Evolutionary conservation across 2,329 filamentous ascomycete genomes (phyloP), one percentile per base, ranked within the genome.

Genomic region (Bipolaris cookei): DNA sequence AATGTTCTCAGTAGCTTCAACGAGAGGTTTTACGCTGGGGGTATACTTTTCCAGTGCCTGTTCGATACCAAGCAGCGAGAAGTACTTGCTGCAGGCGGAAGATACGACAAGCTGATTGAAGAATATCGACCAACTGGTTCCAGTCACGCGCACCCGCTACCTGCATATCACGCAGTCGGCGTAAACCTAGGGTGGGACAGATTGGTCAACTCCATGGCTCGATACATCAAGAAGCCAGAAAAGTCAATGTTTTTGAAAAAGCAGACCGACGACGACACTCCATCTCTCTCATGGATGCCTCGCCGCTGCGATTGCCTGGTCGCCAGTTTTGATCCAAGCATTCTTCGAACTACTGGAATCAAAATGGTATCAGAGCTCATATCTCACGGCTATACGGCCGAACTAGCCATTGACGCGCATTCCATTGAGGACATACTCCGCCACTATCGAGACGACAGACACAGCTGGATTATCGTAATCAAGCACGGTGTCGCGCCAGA

Each of bases 101-200:
- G 95, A 46, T 99, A 99, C 73, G 96, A 99, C 73, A 87, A 87
- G 45, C 80, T 99, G 18, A 94, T 99, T 63, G 88, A 88, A 72
- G 90, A 96, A 59, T 90, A 96, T 70, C 86, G 88, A 7, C 90
- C 90, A 4, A 89, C 87, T 62, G 84, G 87, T 39, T 82, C 86
- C 38, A 83, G 82, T 21, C 84, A 84, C 43, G 62, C 54, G 81
- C 84, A 71, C 18, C 51, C 64, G 6, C 62, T 59, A 7, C 59
- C 59, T 2, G 64, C 76, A 2, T 86, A 87, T 18, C 91, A 96
- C 71, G 94, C 92, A 4, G 95, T 98, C 10, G 95, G 96, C 1
- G 94, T 98, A 72, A 96, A 92, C 69, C 80, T 98, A 38, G 90
- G 90, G 21, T 96, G 93, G 87, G 93, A 97, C 68, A 87, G 89